Evolutionary conservation across 495 filamentous ascomycete genomes (phyloP).

Genomic region (Corynascus novoguineensis): DNA sequence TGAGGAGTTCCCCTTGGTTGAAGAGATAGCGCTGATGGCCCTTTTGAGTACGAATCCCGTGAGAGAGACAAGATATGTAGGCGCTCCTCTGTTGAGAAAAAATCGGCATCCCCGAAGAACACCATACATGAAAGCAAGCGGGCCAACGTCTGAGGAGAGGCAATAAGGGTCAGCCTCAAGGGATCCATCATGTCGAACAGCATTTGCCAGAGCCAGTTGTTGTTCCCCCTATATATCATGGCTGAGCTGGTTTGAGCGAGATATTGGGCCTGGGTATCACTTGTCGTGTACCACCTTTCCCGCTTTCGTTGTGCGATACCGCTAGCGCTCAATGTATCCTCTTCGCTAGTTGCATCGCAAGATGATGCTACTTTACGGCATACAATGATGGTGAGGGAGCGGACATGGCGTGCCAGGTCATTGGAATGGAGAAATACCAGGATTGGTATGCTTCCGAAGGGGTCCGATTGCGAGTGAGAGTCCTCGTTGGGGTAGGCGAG

Average conservation of each 20-base stretch:
- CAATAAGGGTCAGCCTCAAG: conserved; percentile 38
- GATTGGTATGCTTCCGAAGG: conserved; percentile 21
- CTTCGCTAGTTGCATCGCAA: background rate
- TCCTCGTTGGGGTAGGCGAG: conserved; percentile 14
- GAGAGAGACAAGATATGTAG: conserved; percentile 43
- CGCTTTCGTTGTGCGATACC: background rate
- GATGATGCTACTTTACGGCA: conserved; percentile 1
- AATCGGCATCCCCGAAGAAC: conserved; percentile 36
- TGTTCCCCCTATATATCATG: conserved; percentile 12
- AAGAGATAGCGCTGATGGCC: background rate
- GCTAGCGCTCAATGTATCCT: background rate
- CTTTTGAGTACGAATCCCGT: background rate
- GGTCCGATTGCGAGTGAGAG: background rate
- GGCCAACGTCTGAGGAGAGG: conserved; percentile 37
- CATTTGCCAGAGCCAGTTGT: conserved; percentile 40
- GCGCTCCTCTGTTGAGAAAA: conserved; percentile 27
- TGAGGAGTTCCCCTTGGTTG: background rate
- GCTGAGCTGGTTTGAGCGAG: too few relatives aligned
- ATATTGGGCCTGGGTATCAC: background rate
- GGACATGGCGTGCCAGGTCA: conserved; percentile 26
- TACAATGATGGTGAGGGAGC: conserved; percentile 33
- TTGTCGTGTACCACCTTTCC: background rate
- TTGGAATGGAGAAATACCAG: conserved; percentile 31
- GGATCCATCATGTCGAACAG: conserved; percentile 41
- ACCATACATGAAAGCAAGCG: conserved; percentile 36